phyloP scores from a whole-genome alignment of 1,139 yeast genomes.

The Scheffersomyces parashehatae region DNA sequence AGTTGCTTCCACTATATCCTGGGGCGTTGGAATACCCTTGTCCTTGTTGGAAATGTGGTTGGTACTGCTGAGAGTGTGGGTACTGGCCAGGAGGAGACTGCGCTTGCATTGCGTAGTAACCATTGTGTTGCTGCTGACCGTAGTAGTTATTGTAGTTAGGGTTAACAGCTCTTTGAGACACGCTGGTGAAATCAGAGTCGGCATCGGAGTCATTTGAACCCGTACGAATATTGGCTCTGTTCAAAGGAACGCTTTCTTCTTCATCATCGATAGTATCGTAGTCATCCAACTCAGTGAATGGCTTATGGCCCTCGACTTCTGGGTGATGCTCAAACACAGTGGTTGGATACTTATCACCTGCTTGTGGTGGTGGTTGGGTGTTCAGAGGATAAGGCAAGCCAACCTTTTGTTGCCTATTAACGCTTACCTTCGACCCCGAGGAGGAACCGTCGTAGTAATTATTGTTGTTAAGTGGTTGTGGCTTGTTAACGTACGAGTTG shows the following conservation, averaged over 20 bases:
- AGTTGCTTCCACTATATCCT: slow-evolving; percentile 1
- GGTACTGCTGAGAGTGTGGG: slow-evolving; percentile 4
- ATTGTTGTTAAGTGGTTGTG: too few species aligned
- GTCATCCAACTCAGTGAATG: slow-evolving; percentile 47
- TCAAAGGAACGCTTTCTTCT: slow-evolving; percentile 11
- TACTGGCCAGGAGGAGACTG: slow-evolving; percentile 3
- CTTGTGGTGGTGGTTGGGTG: slow-evolving; percentile 3
- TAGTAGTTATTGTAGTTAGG: slow-evolving; percentile 41
- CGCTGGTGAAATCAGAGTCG: slow-evolving; percentile 72
- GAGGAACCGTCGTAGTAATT: neutral
- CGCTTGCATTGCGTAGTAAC: slow-evolving; percentile 13
- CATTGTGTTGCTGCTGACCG: slow-evolving; percentile 6
- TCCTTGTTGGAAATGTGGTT: slow-evolving; percentile 6
- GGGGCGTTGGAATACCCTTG: slow-evolving; percentile 1
- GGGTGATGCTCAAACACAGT: slow-evolving; percentile 49
- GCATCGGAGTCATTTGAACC: slow-evolving; percentile 26
- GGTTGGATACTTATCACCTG: slow-evolving; percentile 8
- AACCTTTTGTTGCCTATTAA: neutral
- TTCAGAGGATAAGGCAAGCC: slow-evolving; percentile 23
- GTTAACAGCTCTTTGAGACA: slow-evolving; percentile 76
- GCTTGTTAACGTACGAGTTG: neutral
- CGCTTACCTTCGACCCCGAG: neutral
- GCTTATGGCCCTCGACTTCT: slow-evolving; percentile 48
- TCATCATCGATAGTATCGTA: slow-evolving; percentile 20
- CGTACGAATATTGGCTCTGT: neutral